Conservation (phyloP, 768 basidiomycete species). For the Leucosporidium yakuticum region DNA sequence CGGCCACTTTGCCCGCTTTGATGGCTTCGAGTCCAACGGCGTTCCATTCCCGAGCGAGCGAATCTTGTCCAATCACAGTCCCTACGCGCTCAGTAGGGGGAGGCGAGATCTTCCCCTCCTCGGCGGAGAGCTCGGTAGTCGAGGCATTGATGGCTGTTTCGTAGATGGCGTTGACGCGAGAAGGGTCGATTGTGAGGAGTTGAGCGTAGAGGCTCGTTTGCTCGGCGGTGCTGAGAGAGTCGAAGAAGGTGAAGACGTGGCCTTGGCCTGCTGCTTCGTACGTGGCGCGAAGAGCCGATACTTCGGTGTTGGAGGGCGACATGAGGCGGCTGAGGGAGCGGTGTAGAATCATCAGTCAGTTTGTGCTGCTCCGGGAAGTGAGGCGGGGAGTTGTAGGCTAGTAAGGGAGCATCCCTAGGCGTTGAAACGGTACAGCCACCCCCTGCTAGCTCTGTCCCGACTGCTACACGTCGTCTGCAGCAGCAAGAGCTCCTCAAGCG, state of each 20-base stretch:
- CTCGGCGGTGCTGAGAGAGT: constrained; percentile 60
- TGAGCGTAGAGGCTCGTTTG: constrained; percentile 62
- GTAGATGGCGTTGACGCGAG: constrained; percentile 86
- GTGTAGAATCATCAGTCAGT: too few relatives aligned
- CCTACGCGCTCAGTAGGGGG: constrained; percentile 71
- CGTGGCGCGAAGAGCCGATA: constrained; percentile 16
- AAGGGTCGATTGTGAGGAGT: constrained; percentile 72
- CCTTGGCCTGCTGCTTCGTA: constrained; percentile 54
- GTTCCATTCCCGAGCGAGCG: constrained; percentile 68
- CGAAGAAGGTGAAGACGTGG: constrained; percentile 86
- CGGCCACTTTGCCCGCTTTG: constrained; percentile 76
- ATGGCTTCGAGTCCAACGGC: constrained; percentile 72
- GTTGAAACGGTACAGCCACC: too few relatives aligned
- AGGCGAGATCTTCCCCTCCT: constrained; percentile 61
- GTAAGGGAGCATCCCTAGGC: too few relatives aligned
- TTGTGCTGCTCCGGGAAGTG: too few relatives aligned
- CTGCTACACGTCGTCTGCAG: too few relatives aligned
- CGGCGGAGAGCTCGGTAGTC: constrained; percentile 62
- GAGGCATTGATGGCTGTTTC: constrained; percentile 63
- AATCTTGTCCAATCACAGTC: constrained; percentile 53
- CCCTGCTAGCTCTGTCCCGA: too few relatives aligned
- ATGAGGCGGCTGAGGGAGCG: neutral
- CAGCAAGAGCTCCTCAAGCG: too few relatives aligned
- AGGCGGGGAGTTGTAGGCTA: too few relatives aligned
- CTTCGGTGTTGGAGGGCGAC: constrained; percentile 9